These are phyloP conservation scores for Phoma herbarum DNA, from an alignment of 2,329 filamentous ascomycete genomes.

Conservation along the genomic window DNA sequence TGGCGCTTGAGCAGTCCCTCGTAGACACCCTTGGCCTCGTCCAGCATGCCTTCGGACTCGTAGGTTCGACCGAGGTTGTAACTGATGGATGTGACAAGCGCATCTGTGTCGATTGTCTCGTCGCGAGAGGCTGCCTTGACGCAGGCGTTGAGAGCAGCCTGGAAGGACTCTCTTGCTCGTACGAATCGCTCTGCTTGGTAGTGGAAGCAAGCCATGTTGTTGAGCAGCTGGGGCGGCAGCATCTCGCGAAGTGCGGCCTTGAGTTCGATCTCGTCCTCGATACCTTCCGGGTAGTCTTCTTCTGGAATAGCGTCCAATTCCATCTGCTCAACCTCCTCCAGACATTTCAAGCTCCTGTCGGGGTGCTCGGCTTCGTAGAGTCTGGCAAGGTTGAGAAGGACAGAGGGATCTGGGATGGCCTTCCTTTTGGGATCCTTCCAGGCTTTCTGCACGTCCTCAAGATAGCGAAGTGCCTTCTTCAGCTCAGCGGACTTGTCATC, in stretches of 20 bases:
- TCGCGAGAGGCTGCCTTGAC: conserved; percentile 81
- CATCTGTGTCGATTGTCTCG: conserved; percentile 82
- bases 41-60: conserved; percentile 80
- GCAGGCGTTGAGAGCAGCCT: conserved; percentile 88
- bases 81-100: conserved; percentile 92
- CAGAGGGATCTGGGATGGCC: conserved; percentile 79
- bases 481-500: conserved; percentile 88
- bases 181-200: conserved; percentile 86
- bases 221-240: conserved; percentile 88
- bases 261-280: conserved; percentile 56
- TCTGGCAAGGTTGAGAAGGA: conserved; percentile 88
- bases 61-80: conserved; percentile 96
- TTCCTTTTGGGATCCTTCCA: conserved; percentile 96
- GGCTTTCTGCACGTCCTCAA: conserved; percentile 83
- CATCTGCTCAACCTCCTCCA: conserved; percentile 90
- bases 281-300: conserved; percentile 70
- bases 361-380: conserved; percentile 87
- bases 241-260: conserved; percentile 74
- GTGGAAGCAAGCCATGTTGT: conserved; percentile 97
- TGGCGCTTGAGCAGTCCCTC: conserved; percentile 86
- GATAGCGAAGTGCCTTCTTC: conserved; percentile 83
- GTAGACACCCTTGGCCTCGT: conserved; percentile 88
- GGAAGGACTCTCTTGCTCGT: conserved; percentile 84
- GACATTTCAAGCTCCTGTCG: conserved; percentile 89
- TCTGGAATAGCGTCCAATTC: conserved; percentile 81